Evolutionary conservation across 2,329 filamentous ascomycete genomes (phyloP).

Genomic region (Fusarium udum): DNA sequence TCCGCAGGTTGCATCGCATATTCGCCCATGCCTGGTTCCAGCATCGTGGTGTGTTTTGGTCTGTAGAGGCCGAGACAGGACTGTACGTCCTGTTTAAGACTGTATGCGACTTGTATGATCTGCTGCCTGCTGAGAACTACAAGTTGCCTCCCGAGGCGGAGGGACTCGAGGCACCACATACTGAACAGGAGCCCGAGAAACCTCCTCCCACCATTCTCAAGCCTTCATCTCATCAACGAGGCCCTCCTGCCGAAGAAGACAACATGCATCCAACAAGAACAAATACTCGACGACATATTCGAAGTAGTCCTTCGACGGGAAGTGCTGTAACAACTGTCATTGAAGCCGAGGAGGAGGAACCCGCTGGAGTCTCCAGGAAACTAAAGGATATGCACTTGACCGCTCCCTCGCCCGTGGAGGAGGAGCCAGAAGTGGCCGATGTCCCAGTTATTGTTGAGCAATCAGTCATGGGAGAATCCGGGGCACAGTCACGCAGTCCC

Average conservation of each 20-base stretch:
- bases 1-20: slow-evolving; percentile 91
- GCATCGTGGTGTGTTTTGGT: slow-evolving; percentile 94
- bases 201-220: slow-evolving; percentile 51
- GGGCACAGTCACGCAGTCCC: not conserved
- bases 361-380: slow-evolving; percentile 56
- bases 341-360: slow-evolving; percentile 82
- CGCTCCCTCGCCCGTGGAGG: slow-evolving; percentile 68
- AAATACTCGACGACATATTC: slow-evolving; percentile 83
- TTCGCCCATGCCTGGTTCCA: slow-evolving; percentile 99
- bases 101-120: slow-evolving; percentile 89
- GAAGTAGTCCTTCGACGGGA: slow-evolving; percentile 82
- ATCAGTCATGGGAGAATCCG: slow-evolving; percentile 40
- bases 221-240: slow-evolving; percentile 45
- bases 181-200: slow-evolving; percentile 55
- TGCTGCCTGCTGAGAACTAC: slow-evolving; percentile 94
- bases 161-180: slow-evolving; percentile 69
- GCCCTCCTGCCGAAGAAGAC: slow-evolving; percentile 54
- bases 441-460: slow-evolving; percentile 55
- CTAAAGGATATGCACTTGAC: slow-evolving; percentile 60
- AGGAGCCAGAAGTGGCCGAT: slow-evolving; percentile 53
- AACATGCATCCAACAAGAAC: slow-evolving; percentile 65
- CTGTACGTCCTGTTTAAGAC: slow-evolving; percentile 97
- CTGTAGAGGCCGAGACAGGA: slow-evolving; percentile 88
- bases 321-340: slow-evolving; percentile 83
- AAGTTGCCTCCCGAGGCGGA: slow-evolving; percentile 94